phyloP scores from a whole-genome alignment of 1,139 yeast genomes.

The Blastobotrys aristatus region DNA sequence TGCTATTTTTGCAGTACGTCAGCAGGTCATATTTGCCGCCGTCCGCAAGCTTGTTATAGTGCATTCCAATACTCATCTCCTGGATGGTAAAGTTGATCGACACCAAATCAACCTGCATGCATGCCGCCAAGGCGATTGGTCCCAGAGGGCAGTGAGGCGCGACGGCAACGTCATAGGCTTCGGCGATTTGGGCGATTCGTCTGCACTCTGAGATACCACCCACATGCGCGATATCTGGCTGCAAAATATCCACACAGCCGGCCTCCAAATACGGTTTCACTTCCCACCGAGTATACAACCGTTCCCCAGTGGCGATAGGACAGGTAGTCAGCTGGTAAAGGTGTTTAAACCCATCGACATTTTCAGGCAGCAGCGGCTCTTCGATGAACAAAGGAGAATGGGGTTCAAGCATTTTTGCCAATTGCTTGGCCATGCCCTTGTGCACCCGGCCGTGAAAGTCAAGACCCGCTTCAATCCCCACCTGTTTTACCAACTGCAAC shows the following conservation, averaged over 20 bases:
- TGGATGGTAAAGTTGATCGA: conserved; percentile 30
- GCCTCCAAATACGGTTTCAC: conserved; percentile 29
- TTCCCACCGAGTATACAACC: conserved; percentile 30
- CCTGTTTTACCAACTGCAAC: conserved; percentile 25
- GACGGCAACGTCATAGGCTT: conserved; percentile 32
- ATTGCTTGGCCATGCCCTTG: conserved; percentile 32
- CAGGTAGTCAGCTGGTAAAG: conserved; percentile 28
- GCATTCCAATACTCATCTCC: conserved; percentile 30
- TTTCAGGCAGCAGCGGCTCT: conserved; percentile 33
- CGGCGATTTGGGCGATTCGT: conserved; percentile 32
- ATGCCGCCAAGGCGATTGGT: conserved; percentile 33
- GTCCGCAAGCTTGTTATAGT: conserved; percentile 25
- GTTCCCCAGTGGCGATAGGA: conserved; percentile 33
- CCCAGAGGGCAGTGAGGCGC: conserved; percentile 36
- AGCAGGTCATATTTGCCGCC: conserved; percentile 25
- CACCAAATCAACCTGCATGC: conserved; percentile 28
- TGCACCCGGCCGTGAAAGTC: conserved; percentile 33
- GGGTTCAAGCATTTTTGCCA: conserved; percentile 29
- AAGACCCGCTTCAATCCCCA: conserved; percentile 31
- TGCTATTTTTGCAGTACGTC: conserved; percentile 27
- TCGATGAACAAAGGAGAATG: conserved; percentile 31
- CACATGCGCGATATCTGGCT: conserved; percentile 33
- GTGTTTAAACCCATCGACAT: conserved; percentile 29
- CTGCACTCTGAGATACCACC: conserved; percentile 33
- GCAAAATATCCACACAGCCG: conserved; percentile 31